These are phyloP conservation scores for Talaromyces sp. DNA, from an alignment of 2,329 filamentous ascomycete genomes.

Conservation along the genomic window DNA sequence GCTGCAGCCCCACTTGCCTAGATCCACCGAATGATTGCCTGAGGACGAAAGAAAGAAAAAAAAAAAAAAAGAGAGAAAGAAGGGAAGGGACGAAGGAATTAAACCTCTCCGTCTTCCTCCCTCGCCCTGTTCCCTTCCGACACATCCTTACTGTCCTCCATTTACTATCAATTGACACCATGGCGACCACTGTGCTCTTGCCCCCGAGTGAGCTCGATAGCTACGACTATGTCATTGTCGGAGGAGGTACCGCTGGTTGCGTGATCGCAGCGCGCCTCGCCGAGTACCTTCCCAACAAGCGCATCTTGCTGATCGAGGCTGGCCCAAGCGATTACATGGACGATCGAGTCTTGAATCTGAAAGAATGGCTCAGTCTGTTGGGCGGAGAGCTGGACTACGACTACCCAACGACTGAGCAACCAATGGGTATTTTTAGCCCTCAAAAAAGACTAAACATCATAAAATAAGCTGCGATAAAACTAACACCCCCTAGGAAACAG, in stretches of 20 bases:
- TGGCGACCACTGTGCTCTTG: conserved; percentile 61
- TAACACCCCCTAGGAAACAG: conserved; percentile 63
- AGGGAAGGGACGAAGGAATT: neutral
- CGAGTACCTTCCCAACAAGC: conserved; percentile 78
- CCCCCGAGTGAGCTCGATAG: conserved; percentile 60
- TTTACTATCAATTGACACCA: neutral
- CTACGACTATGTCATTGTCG: conserved; percentile 83
- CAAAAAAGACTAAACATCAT: too few relatives aligned
- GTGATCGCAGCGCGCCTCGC: conserved; percentile 76
- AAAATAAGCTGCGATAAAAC: neutral
- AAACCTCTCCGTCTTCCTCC: neutral
- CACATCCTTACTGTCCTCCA: neutral
- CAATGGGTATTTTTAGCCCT: conserved; percentile 55
- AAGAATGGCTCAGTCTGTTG: conserved; percentile 79
- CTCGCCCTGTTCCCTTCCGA: neutral
- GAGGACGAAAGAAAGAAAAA: neutral
- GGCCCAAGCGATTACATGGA: conserved; percentile 87
- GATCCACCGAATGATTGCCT: conserved; percentile 4
- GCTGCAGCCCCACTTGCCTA: conserved; percentile 3
- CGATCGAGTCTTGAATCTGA: conserved; percentile 78
- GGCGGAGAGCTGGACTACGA: conserved; percentile 89
- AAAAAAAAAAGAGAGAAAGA: too few relatives aligned
- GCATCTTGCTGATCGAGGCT: conserved; percentile 78
- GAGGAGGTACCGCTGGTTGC: conserved; percentile 81
- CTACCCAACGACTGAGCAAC: conserved; percentile 84